Base-by-base conservation (phyloP, 2,329 filamentous ascomycete genomes). In the Penicillium palitans region DNA sequence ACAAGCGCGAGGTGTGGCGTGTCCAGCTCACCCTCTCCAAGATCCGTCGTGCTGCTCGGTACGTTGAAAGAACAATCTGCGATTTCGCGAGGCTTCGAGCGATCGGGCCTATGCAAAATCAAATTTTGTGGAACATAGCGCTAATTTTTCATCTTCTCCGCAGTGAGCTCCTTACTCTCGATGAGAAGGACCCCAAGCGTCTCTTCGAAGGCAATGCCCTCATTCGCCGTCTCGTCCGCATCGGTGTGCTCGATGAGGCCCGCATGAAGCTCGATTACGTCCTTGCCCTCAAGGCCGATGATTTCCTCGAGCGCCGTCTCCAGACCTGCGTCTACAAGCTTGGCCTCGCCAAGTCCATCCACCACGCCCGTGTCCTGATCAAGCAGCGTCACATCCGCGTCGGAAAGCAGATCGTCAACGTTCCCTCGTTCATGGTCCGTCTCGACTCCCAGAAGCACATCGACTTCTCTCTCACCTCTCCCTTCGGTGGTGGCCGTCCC, bases 191-290 rank as follows among this genome's bases (percentile, higher is more conserved):
- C 85, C 95, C 95, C 81, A 98, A 98, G 90, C 93, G 95, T 84
- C 93, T 99, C 72, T 99, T 99, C 87, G 95, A 99, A 88, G 95
- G 95, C 83, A 99, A 99, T 83, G 95, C 95, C 80, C 88, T 99
- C 80, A 99, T 99, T 90, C 95, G 95, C 81, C 95, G 95, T 90
- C 92, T 99, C 72, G 95, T 99, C 71, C 95, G 95, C 81, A 93
- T 98, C 80, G 95, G 95, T 91, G 95, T 99, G 77, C 91, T 99
- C 78, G 95, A 99, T 81, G 95, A 99, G 87, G 93, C 93, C 80
- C 95, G 95, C 88, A 99, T 99, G 95, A 99, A 97, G 90, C 95
- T 99, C 87, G 95, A 99, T 97, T 97, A 99, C 90, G 95, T 99
- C 79, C 85, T 99, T 79, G 95, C 95, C 83, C 89, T 99, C 64